Evolutionary conservation across 331 rosid species (phyloP), one percentile per base, ranked within the genome.

Genomic region (Arachis monticola): DNA sequence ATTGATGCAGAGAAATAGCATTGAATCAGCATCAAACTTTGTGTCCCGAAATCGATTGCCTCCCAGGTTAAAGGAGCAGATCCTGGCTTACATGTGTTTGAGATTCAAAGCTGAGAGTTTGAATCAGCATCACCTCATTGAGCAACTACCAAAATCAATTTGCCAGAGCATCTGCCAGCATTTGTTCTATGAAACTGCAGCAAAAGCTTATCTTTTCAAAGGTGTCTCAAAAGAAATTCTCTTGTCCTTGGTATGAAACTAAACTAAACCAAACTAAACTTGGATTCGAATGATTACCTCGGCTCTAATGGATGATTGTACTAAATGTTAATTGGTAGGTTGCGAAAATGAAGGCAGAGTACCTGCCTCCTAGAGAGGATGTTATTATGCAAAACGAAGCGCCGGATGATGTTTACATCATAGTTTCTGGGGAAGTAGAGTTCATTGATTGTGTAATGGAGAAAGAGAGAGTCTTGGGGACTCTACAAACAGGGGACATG

Each of bases 361-460:
- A 94, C 69, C 68, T 86, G 77, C 99, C 97, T 48, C 99, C 99
- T 0, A 92, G 89, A 71, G 99, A 94, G 84, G 99, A 94, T 70
- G 97, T 92, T 10, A 42, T 94, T 6, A 74, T 88, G 89, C 97
- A 92, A 13, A 92, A 81, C 10, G 99, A 94, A 84, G 82, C 84
- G 5, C 93, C 97, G 0, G 97, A 88, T 42, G 99, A 94, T 56
- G 85, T 92, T 66, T 94, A 94, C 81, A 85, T 94, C 56, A 86
- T 94, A 50, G 99, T 92, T 17, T 94, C 99, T 0, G 99, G 99
- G 45, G 96, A 94, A 83, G 86, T 94, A 35, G 97, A 94, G 79
- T 83, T 92, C 71, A 92, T 92, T 3, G 85, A 87, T 44, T 72
- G 72, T 42, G 91, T 73, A 6, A 82, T 46, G 73, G 97, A 92